Base-by-base conservation (phyloP, 345 rosid species). In the Carallia pectinifolia region DNA sequence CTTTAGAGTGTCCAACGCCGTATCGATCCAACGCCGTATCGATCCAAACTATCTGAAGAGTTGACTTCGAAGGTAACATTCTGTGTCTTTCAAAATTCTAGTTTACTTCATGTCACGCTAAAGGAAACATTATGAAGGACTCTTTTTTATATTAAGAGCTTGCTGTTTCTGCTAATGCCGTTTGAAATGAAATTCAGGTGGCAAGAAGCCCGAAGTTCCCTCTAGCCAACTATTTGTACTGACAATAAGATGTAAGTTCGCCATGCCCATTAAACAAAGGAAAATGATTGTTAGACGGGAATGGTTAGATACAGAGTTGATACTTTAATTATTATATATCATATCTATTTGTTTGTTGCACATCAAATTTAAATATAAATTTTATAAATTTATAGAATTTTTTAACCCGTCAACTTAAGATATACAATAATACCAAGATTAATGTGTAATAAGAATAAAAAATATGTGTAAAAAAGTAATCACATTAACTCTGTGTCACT, bases 141-240 rank as follows among this genome's bases (percentile, higher is more conserved):
- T 47, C 23, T 7, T 29, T 61, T 36, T 1, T 17, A 0, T 17
- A 48, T 37, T 44, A 47, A 9, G 2, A 17, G 9, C 48, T 33
- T 31, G 2, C 10, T 9, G 53, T 53, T n/a, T 53, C 44, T 52
- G 23, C 16, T 29, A 53, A 60, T 19, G 48, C 18, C n/a, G 37
- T 53, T 71, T 62, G 75, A 65, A 70, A 61, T 69, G 52, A 23
- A 48, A 65, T 76, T 53, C 79, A 94, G 96, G 97, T 87, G 56
- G 97, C 96, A 27, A 85, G 82, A 83, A 86, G 90, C 74, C 68
- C 91, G 37, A 85, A 73, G 70, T 91, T 94, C 80, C 95, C 97
- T 61, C 77, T 94, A 53, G 69, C 92, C 50, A 89, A 85, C 70
- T 86, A 82, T 78, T 68, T 86, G 70, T 84, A 78, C 76, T 74